A percentile compares a stretch with the other conserved stretches of the same genome.
phyloP scores from a whole-genome alignment of 176 grass and related monocot genomes.

The bread wheat (Triticum aestivum) region IWGSC_CS_RefSeq_v2.1 NC_057804.1:89620523-89621022 shows the following conservation, averaged over 20 bases:
- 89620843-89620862: constrained; percentile 71
- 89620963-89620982: constrained; percentile 58
- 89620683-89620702: neutral
- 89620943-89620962: constrained; percentile 63
- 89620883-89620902: constrained; percentile 68
- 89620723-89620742: no score
- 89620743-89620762: constrained; percentile 52
- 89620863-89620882: constrained; percentile 57
- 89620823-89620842: constrained; percentile 73
- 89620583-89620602: constrained; percentile 49
- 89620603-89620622: constrained; percentile 59
- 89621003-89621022: no score
- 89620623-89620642: constrained; percentile 66
- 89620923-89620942: constrained; percentile 50
- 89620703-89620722: neutral
- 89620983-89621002: neutral
- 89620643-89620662: constrained; percentile 70
- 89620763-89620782: constrained; percentile 64
- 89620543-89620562: constrained; percentile 59
- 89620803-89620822: constrained; percentile 73
- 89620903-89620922: constrained; percentile 47
- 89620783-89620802: constrained; percentile 60
- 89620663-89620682: constrained; percentile 44
- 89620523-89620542: constrained; percentile 78
- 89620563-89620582: constrained; percentile 62